Evolutionary conservation across 805 yeast species (phyloP), one percentile per base, ranked within the genome.

Genomic region (Suhomyces xylopsoci): DNA sequence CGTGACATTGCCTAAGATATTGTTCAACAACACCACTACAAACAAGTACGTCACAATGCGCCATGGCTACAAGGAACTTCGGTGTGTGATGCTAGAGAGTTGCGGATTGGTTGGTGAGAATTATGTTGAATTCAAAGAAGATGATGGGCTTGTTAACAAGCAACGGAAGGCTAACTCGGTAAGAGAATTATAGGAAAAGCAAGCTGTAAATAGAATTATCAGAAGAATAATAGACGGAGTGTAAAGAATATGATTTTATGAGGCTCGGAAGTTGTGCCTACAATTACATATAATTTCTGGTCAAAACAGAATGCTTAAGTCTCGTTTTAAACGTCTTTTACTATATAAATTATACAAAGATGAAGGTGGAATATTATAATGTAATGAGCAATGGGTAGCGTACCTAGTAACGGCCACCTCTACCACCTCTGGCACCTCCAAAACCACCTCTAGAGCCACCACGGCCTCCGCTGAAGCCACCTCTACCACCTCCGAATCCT

Each of bases 61-160:
- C 54, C 72, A 75, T 48, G 93, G 92, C 1, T 71, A 82, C 30
- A 76, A 74, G 48, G 82, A 79, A 42, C 61, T 87, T 10, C 68
- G 90, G 49, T 62, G 64, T 22, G 70, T 80, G 1, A 77, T 86
- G 1, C 62, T 84, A 22, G 79, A 82, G 55, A 70, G 81, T 25
- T 82, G 88, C 64, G 85, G 82, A 1, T 61, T 69, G 14, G 52
- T 64, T 12, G 45, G 47, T 20, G 48, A 50, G 22, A 12, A 45
- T n/a, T 1, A n/a, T 8, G 38, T 24, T 10, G n/a, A 32, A 5
- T 12, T 24, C 20, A 41, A 48, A 38, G 51, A 41, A 26, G 43
- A 52, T 15, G 48, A 51, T 41, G 7, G 36, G n/a, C 20, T 28
- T 24, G 15, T 7, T 14, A 50, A 50, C 41, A 32, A 25, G 28